These are phyloP conservation scores for Cutaneotrichosporon arboriforme DNA, from an alignment of 1,284 basidiomycete species.

Conservation along the genomic window DNA sequence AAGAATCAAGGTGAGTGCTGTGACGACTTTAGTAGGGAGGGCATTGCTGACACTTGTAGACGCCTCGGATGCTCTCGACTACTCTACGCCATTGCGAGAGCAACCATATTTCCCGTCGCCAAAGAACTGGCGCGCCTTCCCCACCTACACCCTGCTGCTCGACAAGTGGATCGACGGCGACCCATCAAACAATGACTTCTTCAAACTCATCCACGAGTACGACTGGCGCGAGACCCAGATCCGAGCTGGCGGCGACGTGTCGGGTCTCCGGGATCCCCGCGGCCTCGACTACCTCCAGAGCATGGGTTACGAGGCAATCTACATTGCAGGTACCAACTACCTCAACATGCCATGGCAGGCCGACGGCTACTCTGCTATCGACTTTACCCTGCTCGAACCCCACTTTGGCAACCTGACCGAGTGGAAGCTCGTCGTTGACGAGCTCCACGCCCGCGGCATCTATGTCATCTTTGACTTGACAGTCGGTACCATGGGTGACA, in stretches of 20 bases:
- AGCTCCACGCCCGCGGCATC: constrained; percentile 73
- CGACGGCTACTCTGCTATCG: constrained; percentile 87
- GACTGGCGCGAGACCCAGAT: constrained; percentile 83
- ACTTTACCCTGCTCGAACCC: constrained; percentile 80
- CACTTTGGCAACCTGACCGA: constrained; percentile 78
- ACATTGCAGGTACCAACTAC: constrained; percentile 84
- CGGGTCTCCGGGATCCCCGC: constrained; percentile 60
- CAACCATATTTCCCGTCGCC: constrained; percentile 67
- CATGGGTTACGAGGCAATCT: constrained; percentile 77
- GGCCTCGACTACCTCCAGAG: constrained; percentile 76
- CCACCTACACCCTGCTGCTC: constrained; percentile 75
- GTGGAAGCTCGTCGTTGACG: constrained; percentile 68
- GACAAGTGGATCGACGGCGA: constrained; percentile 92
- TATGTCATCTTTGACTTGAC: constrained; percentile 89
- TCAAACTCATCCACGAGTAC: constrained; percentile 68
- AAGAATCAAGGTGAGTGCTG: constrained; percentile 59
- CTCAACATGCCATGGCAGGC: constrained; percentile 93
- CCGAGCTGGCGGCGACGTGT: constrained; percentile 77
- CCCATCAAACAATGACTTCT: constrained; percentile 83
- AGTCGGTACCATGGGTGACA: constrained; percentile 81
- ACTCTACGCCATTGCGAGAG: constrained; percentile 51
- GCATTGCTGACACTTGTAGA: neutral
- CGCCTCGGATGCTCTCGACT: constrained; percentile 55
- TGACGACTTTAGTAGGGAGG: neutral
- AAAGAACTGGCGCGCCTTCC: constrained; percentile 74